Evolutionary conservation across 108 stramenopile species (phyloP), one percentile per base, ranked within the genome.

Genomic region (Cylindrotheca closterium): DNA sequence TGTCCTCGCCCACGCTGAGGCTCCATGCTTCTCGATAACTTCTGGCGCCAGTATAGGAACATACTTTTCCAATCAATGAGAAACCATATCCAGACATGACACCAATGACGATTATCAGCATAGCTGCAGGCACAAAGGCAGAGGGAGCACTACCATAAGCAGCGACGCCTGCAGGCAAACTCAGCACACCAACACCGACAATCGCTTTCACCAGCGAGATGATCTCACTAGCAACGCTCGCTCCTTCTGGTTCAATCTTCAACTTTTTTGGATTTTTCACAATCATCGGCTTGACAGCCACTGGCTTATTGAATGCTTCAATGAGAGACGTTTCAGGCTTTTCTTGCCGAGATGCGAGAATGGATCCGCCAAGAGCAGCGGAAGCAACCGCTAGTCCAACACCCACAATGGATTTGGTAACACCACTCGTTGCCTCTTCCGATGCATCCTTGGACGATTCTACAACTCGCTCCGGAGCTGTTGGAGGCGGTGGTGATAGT

Each of bases 151-250:
- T 79, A 19, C 88, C 89, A 77, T 94, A 97, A 1, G 96, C 91
- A 17, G 96, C 96, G 34, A 96, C 85, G 23, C 95, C 96, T 32
- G 86, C 89, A 22, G 96, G 96, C 49, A 97, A 78, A 60, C 88
- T 77, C 12, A 97, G 81, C 29, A 94, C 93, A 10, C 96, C 95
- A 18, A 93, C 94, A 22, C 96, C 96, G 24, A 93, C 88, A 62
- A 96, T 84, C 49, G 85, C 89, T 88, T 97, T 97, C 61, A 92
- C 93, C 47, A 97, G 78, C 65, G 95, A 96, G 75, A 96, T 89
- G 46, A 89, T 73, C 54, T 88, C 82, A 55, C 67, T 82, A 47
- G 77, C 74, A 56, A 87, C 83, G 51, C 81, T 77, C 25, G 88
- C 85, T 49, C 83, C 74, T 5, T 75, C 74, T 21, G 51, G 33